A percentile compares a stretch with the other conserved stretches of the same genome.
phyloP scores from a whole-genome alignment of 441 rosid genomes.

The Melastoma candidum region DNA sequence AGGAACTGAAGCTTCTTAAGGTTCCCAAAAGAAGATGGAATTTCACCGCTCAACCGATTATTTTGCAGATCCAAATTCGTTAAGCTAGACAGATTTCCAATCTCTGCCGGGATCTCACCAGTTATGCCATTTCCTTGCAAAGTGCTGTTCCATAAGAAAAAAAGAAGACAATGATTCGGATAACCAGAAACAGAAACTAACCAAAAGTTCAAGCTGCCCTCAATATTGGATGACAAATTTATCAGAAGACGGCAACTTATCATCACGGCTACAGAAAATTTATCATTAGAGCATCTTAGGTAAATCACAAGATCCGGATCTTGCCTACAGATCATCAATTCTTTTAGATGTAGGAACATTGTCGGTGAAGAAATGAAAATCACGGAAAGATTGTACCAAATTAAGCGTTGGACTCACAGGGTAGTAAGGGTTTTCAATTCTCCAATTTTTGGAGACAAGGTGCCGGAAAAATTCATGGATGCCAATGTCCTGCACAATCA shows the following conservation, averaged over 20 bases:
- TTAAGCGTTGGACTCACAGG: slow-evolving; percentile 41
- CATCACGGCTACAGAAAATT: too few species aligned
- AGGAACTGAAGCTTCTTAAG: slow-evolving; percentile 83
- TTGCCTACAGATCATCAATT: too few species aligned
- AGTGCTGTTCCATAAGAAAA: slow-evolving; percentile 41
- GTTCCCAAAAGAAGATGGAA: slow-evolving; percentile 73
- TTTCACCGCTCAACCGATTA: slow-evolving; percentile 59
- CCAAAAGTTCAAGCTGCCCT: too few species aligned
- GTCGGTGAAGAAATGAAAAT: too few species aligned
- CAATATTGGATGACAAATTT: too few species aligned
- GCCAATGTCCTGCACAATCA: slow-evolving; percentile 54
- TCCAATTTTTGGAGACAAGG: slow-evolving; percentile 59
- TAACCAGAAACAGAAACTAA: too few species aligned
- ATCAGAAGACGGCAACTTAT: too few species aligned
- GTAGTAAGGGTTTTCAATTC: slow-evolving; percentile 45
- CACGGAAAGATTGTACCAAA: neutral
- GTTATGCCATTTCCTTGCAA: slow-evolving; percentile 81
- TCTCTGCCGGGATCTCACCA: slow-evolving; percentile 73
- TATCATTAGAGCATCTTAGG: too few species aligned
- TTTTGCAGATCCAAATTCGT: slow-evolving; percentile 80
- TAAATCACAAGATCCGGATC: too few species aligned
- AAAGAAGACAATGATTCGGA: neutral
- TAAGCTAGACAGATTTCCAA: slow-evolving; percentile 77
- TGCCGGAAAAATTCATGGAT: slow-evolving; percentile 69
- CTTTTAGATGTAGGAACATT: too few species aligned